These are phyloP conservation scores for Trichocomaceae sp. DNA, from an alignment of 2,329 filamentous ascomycete species.

Conservation along the genomic window DNA sequence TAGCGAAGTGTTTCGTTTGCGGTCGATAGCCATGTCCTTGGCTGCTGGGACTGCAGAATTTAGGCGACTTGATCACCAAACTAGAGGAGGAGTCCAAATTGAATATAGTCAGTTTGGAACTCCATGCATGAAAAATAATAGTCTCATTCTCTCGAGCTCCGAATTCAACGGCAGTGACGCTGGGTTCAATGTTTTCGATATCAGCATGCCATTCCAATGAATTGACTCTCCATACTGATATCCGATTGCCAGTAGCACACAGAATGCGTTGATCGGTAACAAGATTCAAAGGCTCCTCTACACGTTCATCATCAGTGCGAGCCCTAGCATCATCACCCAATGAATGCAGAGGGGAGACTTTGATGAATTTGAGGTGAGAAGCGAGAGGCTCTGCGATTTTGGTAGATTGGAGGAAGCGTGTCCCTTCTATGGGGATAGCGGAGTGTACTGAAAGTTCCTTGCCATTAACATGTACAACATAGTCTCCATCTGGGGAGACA, in stretches of 20 bases:
- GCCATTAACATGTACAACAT: conserved; percentile 12
- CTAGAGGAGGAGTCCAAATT: conserved; percentile 30
- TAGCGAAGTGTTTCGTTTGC: conserved; percentile 34
- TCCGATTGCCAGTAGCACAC: conserved; percentile 27
- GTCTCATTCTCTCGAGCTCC: conserved; percentile 32
- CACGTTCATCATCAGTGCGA: background rate
- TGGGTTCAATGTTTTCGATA: conserved; percentile 35
- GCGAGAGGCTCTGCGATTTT: conserved; percentile 26
- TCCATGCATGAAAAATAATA: conserved; percentile 35
- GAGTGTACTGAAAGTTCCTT: conserved; percentile 31
- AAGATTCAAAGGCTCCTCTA: conserved; percentile 5
- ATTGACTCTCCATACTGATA: conserved; percentile 33
- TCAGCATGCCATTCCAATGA: conserved; percentile 33
- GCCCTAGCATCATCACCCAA: background rate
- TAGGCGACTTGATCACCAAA: conserved; percentile 35
- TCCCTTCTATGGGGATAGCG: conserved; percentile 22
- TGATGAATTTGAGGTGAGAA: conserved; percentile 24
- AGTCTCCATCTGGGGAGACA: conserved; percentile 19
- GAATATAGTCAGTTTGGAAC: conserved; percentile 33
- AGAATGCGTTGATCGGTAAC: conserved; percentile 27
- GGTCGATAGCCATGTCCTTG: conserved; percentile 34
- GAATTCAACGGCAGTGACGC: conserved; percentile 32
- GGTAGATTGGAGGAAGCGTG: conserved; percentile 26
- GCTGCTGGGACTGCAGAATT: conserved; percentile 28
- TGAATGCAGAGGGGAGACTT: conserved; percentile 20